A percentile compares a stretch with the other conserved stretches of the same genome.
Evolutionary conservation across 805 yeast genomes (phyloP).

Genomic region (Candida qinlingensis): DNA sequence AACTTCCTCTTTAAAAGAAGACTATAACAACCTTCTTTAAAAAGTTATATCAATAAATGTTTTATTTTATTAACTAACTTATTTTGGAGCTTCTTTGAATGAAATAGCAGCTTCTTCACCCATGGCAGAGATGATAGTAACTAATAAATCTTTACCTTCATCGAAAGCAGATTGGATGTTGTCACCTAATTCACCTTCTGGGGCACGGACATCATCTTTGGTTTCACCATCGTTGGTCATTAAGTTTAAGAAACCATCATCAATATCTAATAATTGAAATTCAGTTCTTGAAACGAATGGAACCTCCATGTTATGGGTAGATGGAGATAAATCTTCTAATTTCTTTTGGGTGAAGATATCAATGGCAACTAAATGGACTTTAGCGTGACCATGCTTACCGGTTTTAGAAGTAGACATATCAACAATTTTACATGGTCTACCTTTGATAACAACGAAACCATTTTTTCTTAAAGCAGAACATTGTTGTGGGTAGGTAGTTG

Average conservation of each 20-base stretch:
- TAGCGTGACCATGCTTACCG: constrained; percentile 99
- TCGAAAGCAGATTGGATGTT: constrained; percentile 88
- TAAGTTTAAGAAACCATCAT: constrained; percentile 94
- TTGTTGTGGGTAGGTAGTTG: constrained; percentile 97
- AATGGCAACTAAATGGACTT: constrained; percentile 98
- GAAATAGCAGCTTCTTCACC: constrained; percentile 99
- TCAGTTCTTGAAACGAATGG: constrained; percentile 96
- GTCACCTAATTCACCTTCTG: constrained; percentile 98
- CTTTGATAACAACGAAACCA: constrained; percentile 98
- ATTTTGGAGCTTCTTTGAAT: constrained; percentile 96
- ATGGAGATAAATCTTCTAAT: constrained; percentile 99
- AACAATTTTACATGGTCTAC: constrained; percentile 99
- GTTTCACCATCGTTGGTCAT: constrained; percentile 97
- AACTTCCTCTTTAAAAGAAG: background rate
- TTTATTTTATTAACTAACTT: constrained; percentile 4
- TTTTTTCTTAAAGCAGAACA: constrained; percentile 99
- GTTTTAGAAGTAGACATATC: constrained; percentile 99
- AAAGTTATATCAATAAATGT: background rate
- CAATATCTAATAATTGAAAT: constrained; percentile 95
- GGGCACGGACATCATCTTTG: constrained; percentile 98
- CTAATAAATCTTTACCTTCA: constrained; percentile 96
- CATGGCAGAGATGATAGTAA: constrained; percentile 97
- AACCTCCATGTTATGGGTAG: constrained; percentile 99
- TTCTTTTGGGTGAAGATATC: constrained; percentile 99
- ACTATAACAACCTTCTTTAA: background rate